These are phyloP conservation scores for Paxillus ammoniavirescens DNA, from an alignment of 768 basidiomycete species.

Conservation along the genomic window DNA sequence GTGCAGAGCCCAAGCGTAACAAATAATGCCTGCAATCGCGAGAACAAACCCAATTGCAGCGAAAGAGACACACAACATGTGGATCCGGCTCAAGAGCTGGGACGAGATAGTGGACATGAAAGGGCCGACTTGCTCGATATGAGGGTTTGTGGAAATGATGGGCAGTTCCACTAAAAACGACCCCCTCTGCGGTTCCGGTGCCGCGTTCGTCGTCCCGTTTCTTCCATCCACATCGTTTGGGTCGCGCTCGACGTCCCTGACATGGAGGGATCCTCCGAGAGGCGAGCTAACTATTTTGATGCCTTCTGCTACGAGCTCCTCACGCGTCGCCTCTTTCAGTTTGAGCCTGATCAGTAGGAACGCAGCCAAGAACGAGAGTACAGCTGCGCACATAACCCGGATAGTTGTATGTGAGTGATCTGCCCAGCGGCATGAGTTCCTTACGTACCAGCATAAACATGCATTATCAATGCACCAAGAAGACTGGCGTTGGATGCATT, in stretches of 20 bases:
- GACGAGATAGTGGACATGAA: conserved; percentile 39
- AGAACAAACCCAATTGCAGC: conserved; percentile 50
- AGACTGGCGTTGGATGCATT: conserved; percentile 46
- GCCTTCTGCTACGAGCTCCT: conserved; percentile 41
- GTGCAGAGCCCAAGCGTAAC: conserved; percentile 51
- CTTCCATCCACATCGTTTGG: neutral
- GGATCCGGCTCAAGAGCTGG: conserved; percentile 48
- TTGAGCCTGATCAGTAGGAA: conserved; percentile 58
- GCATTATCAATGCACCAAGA: conserved; percentile 52
- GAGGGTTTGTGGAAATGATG: conserved; percentile 30
- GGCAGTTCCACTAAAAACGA: conserved; percentile 20
- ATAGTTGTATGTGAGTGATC: neutral
- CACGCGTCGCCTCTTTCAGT: conserved; percentile 49
- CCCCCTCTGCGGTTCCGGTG: neutral
- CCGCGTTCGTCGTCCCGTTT: neutral
- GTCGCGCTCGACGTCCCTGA: conserved; percentile 15
- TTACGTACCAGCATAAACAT: conserved; percentile 47
- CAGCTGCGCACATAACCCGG: conserved; percentile 22
- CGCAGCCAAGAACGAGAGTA: conserved; percentile 51
- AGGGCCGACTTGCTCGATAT: conserved; percentile 48
- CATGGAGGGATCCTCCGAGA: conserved; percentile 3
- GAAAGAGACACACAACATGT: conserved; percentile 47
- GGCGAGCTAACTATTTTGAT: conserved; percentile 24
- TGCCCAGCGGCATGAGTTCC: neutral
- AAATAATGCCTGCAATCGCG: conserved; percentile 49